phyloP scores from a whole-genome alignment of 805 yeast genomes.

The Yarrowia sp. region DNA sequence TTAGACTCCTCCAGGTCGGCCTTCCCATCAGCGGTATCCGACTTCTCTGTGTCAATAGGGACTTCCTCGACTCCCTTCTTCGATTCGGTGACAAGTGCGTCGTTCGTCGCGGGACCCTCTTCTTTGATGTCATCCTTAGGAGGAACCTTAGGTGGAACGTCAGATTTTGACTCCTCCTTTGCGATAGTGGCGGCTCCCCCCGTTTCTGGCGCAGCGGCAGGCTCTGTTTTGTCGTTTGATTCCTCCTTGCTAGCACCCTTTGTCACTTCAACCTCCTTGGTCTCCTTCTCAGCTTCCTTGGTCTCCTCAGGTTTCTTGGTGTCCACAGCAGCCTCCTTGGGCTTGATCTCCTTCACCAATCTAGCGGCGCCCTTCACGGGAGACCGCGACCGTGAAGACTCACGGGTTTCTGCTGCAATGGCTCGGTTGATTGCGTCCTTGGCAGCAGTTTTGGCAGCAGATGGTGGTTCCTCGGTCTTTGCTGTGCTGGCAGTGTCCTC shows the following conservation, averaged over 20 bases:
- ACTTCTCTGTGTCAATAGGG: conserved; percentile 31
- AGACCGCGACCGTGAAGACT: background rate
- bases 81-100: background rate
- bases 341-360: background rate
- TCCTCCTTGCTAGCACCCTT: conserved; percentile 8
- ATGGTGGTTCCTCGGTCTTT: background rate
- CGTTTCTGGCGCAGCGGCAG: background rate
- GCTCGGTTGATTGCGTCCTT: conserved; percentile 4
- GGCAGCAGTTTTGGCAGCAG: background rate
- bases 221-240: conserved; percentile 26
- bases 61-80: conserved; percentile 26
- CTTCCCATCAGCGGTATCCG: background rate
- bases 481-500: background rate
- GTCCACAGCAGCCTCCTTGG: conserved; percentile 32
- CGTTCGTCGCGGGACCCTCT: background rate
- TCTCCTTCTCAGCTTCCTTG: conserved; percentile 21
- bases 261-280: too few relatives aligned
- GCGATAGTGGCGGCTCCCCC: background rate
- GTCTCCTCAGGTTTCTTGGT: conserved; percentile 35
- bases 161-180: conserved; percentile 17
- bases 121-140: background rate
- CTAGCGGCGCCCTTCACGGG: background rate
- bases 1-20: background rate
- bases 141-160: background rate
- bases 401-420: conserved; percentile 8